Conservation (phyloP, 78 protist genomes). For the Dictyostelium capitatum region DNA sequence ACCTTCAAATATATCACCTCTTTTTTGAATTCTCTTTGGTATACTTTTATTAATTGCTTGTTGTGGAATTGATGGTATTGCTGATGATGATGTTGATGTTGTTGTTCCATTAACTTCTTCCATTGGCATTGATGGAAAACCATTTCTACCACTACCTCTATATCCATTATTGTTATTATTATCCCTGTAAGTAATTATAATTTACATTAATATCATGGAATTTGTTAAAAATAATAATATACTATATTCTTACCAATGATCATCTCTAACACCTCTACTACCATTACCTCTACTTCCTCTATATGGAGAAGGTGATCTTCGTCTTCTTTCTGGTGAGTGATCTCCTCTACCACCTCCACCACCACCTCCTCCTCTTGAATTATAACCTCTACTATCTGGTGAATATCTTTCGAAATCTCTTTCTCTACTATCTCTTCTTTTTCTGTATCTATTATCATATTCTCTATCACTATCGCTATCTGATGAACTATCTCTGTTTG, state of each 20-base stretch:
- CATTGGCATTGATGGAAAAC: neutral
- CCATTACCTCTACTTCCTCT: constrained; percentile 7
- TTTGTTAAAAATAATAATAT: too few relatives aligned
- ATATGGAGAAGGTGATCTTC: constrained; percentile 4
- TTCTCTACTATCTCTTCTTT: constrained; percentile 42
- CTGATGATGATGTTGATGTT: constrained; percentile 12
- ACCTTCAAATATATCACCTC: constrained; percentile 67
- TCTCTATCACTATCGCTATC: constrained; percentile 68
- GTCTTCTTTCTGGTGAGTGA: constrained; percentile 59
- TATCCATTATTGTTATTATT: neutral
- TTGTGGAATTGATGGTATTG: neutral
- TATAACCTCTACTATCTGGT: constrained; percentile 11
- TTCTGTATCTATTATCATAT: constrained; percentile 14
- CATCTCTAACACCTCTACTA: constrained; percentile 15
- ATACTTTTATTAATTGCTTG: neutral
- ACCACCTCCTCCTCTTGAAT: neutral
- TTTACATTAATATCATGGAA: neutral
- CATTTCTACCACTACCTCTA: neutral
- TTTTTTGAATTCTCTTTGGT: constrained; percentile 51
- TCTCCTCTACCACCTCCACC: constrained; percentile 23
- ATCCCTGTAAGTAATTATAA: constrained; percentile 4
- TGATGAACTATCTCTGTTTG: constrained; percentile 45
- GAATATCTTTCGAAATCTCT: constrained; percentile 35
- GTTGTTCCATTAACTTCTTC: neutral
- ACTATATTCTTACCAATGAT: constrained; percentile 12